Evolutionary conservation across 225 moss, liverwort and hornwort genomes (phyloP), one percentile per base, ranked within the genome.

Genomic region (Anthoceros angustus): DNA sequence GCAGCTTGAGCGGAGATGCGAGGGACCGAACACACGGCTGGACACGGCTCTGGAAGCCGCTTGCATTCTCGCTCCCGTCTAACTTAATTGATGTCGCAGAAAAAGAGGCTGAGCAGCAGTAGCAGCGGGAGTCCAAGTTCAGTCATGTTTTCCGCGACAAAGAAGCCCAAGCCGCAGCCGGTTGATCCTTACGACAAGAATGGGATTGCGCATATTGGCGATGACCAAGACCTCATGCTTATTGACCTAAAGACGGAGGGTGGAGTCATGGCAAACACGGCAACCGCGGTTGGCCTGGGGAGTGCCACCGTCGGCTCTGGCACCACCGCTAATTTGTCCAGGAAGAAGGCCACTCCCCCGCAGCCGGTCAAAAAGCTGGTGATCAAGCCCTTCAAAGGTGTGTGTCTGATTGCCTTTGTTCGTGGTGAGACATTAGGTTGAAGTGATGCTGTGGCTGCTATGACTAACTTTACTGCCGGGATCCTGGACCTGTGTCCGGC

Each of bases 301-400:
- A 77, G 71, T 50, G 63, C 68, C 48, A 20, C 55, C 55, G 55
- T 55, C 55, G 55, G 55, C 55, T 55, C 55, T 55, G 94, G 91
- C 42, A 98, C 88, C 25, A 91, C 95, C 10, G 95, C 95, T 18
- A 98, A 98, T 67, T 77, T 98, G 43, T 91, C 95, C 10, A 80
- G 95, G 72, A 98, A 98, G 85, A 98, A 98, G 74, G 95, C 95
- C 42, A 98, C 95, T 16, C 95, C 86, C n/a, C 95, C 91, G 62
- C 95, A 91, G 69, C 95, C 95, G 21, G 84, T 82, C 62, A 86
- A 86, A 76, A 98, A 98, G 80, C 60, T 98, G 80, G 86, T 98
- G 12, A 98, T 98, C 71, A 98, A 98, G 73, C 95, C 95, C 24
- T 98, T 98, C 62, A 98, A 98, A 87, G 95, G 95, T 98, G 46